These are phyloP conservation scores for Aspergillus hiratsukae DNA, from an alignment of 2,329 filamentous ascomycete genomes.

Conservation along the genomic window DNA sequence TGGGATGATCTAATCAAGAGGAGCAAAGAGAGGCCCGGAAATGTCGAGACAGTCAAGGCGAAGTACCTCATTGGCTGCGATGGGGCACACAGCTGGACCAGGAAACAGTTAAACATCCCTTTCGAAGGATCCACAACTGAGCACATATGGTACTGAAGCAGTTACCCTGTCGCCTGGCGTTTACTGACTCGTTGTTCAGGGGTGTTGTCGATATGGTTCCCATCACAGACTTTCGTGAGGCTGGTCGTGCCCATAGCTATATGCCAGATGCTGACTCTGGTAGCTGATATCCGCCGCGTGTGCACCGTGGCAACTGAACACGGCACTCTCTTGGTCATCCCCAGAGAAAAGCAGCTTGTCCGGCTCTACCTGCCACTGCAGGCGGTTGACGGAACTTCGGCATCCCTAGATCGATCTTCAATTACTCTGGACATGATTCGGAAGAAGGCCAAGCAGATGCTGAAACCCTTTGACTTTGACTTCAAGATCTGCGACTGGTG, in stretches of 20 bases:
- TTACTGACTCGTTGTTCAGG: conserved; percentile 9
- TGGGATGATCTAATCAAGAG: conserved; percentile 48
- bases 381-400: not conserved
- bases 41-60: conserved; percentile 39
- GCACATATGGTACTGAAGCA: conserved; percentile 25
- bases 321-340: conserved; percentile 60
- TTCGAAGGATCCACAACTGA: conserved; percentile 50
- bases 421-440: conserved; percentile 6
- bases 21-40: conserved; percentile 21
- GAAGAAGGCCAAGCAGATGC: conserved; percentile 3
- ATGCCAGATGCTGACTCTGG: conserved; percentile 5
- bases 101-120: conserved; percentile 52
- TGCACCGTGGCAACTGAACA: conserved; percentile 50
- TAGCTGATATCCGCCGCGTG: conserved; percentile 51
- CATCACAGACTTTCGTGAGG: conserved; percentile 49
- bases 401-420: conserved; percentile 4
- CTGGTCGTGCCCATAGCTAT: not conserved
- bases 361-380: conserved; percentile 9
- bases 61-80: conserved; percentile 65
- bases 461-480: conserved; percentile 4
- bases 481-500: conserved; percentile 13
- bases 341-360: conserved; percentile 48
- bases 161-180: not conserved
- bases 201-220: conserved; percentile 48
- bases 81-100: conserved; percentile 61